Evolutionary conservation across 768 basidiomycete genomes (phyloP), one percentile per base, ranked within the genome.

Genomic region (Neoboletus subvelutipes): DNA sequence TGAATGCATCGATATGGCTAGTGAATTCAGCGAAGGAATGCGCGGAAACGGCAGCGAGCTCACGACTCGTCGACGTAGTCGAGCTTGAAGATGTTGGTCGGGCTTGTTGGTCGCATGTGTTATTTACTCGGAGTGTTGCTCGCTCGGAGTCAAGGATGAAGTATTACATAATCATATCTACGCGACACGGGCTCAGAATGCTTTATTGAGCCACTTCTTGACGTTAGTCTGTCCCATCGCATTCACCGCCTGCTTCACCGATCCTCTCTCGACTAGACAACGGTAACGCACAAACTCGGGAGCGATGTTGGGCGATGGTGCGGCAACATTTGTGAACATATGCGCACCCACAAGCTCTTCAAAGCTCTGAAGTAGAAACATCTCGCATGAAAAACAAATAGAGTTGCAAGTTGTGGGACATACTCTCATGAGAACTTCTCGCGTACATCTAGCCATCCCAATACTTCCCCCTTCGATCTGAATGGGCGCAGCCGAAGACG

Each of bases 231-330:
- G 87, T 2, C 86, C 85, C 45, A 78, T 77, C 63, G 73, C 81
- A 45, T 87, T 85, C 26, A 92, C 78, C 6, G 84, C 83, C 59
- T 75, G 81, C 74, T 82, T 88, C 37, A 96, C 78, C 22, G 87
- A 85, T 15, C 80, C 79, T 55, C 85, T 78, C 29, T 83, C 82
- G 2, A 89, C 76, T 2, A 77, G 71, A 62, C 85, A 91, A 24
- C 88, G 80, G 68, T 93, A 88, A 60, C 86, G 88, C 40, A 84
- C 74, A 64, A 94, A 98, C 61, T 88, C 87, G 54, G 82, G 84
- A 7, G 83, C 77, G 11, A 83, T 70, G 28, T 72, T 80, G 4
- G 77, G 58, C 0, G 84, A 79, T 17, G 81, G 68, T 1, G 82
- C 76, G 2, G 76, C 77, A 4, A 78, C 74, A 18, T 80, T 71